Evolutionary conservation across 1,284 basidiomycete species (phyloP).

Genomic region (Fomes fomentarius): DNA sequence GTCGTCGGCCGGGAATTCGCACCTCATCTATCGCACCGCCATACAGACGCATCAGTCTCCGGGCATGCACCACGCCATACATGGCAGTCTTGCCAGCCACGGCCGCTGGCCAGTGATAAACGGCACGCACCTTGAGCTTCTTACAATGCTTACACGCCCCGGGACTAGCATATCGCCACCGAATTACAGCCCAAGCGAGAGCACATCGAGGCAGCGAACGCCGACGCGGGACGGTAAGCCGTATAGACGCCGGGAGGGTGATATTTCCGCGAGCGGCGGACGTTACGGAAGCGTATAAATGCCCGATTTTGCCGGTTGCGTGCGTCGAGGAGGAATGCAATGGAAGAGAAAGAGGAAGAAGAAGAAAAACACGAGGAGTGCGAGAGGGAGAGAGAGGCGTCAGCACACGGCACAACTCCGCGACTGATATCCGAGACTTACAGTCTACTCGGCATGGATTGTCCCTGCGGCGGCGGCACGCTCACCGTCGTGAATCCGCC

Average conservation of each 20-base stretch:
- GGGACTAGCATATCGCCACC: constrained; percentile 46
- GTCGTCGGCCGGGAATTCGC: constrained; percentile 69
- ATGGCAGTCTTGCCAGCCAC: neutral
- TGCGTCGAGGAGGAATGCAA: too few species aligned
- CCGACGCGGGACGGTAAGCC: constrained; percentile 8
- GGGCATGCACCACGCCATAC: neutral
- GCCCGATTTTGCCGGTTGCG: constrained; percentile 17
- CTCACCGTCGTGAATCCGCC: constrained; percentile 22
- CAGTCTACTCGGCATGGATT: constrained; percentile 25
- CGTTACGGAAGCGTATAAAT: constrained; percentile 10
- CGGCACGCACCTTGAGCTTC: constrained; percentile 79
- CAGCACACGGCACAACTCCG: neutral
- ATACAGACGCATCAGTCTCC: constrained; percentile 17
- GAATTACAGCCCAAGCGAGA: neutral
- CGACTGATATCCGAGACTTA: constrained; percentile 19
- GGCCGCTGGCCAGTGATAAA: neutral
- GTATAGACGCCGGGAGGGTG: constrained; percentile 10
- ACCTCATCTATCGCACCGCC: constrained; percentile 67
- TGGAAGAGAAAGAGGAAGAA: neutral
- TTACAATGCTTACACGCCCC: constrained; percentile 84
- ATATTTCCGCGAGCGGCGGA: constrained; percentile 9
- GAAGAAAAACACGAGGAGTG: constrained; percentile 1
- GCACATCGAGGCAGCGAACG: neutral
- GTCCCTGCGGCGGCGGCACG: constrained; percentile 25
- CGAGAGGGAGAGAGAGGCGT: neutral